A percentile compares a stretch with the other conserved stretches of the same genome.
Evolutionary conservation across 2,329 filamentous ascomycete genomes (phyloP).

Genomic region (Ophiosphaerella herpotricha): DNA sequence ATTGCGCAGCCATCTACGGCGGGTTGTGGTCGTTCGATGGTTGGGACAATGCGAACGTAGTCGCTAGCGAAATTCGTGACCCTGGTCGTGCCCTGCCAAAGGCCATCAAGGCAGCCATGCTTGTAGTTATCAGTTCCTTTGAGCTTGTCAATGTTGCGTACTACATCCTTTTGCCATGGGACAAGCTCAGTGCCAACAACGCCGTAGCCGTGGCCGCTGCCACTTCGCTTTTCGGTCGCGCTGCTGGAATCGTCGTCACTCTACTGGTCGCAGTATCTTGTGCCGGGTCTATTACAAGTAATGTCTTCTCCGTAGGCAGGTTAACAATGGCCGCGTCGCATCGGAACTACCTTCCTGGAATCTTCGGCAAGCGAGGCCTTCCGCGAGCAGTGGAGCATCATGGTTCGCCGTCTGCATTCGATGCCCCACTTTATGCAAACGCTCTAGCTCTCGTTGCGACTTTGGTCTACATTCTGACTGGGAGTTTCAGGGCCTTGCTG

Average conservation of each 20-base stretch:
- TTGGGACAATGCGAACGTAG: constrained; percentile 64
- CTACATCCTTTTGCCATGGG: constrained; percentile 66
- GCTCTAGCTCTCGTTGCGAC: constrained; percentile 42
- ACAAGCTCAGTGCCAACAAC: constrained; percentile 61
- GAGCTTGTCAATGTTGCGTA: constrained; percentile 65
- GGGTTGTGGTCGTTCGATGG: constrained; percentile 69
- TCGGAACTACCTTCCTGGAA: constrained; percentile 39
- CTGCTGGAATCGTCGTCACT: constrained; percentile 60
- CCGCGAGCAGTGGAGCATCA: constrained; percentile 12
- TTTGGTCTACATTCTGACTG: constrained; percentile 63
- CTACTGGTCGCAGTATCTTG: constrained; percentile 64
- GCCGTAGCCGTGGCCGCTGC: constrained; percentile 64
- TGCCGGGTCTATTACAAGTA: constrained; percentile 65
- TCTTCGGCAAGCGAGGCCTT: constrained; percentile 38
- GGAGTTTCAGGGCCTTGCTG: constrained; percentile 64
- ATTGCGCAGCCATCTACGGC: constrained; percentile 64
- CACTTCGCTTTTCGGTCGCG: constrained; percentile 56
- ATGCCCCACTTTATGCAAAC: constrained; percentile 43
- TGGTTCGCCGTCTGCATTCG: constrained; percentile 17
- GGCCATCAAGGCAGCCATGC: constrained; percentile 65
- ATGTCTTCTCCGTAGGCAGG: constrained; percentile 65
- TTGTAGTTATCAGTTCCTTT: constrained; percentile 64
- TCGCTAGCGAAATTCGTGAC: constrained; percentile 44
- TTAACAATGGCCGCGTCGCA: constrained; percentile 62
- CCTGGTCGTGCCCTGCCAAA: constrained; percentile 55